Evolutionary conservation across 495 filamentous ascomycete genomes (phyloP), one percentile per base, ranked within the genome.

Genomic region (Penicillium taxi): DNA sequence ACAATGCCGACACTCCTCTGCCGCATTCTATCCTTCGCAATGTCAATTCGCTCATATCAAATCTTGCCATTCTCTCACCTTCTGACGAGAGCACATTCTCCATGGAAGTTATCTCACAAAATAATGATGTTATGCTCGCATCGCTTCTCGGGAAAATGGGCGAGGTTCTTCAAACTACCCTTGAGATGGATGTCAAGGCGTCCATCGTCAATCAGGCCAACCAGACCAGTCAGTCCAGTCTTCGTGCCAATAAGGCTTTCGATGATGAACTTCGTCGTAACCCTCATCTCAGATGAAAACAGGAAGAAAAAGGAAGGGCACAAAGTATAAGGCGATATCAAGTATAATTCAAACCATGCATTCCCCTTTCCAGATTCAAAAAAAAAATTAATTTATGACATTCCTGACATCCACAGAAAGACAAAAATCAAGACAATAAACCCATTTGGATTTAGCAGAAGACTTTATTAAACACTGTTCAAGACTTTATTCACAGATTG

Each of bases 101-200:
- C 61, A 79, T 36, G 54, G 86, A 50, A 63, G 72, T 42, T 67
- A 78, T 81, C 36, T 71, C 78, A 3, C 82, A 91, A 59, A 69
- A 74, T 37, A 85, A 84, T 43, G 86, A 94, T 44, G 86, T 94
- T 24, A 66, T 77, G 26, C 67, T 94, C 0, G 71, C 89, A 32
- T 69, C 74, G 6, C 56, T 96, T 3, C 69, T 94, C 2, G 75
- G 83, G 23, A 66, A 71, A 29, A 62, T 94, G 19, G 74, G 83
- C 17, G 63, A 77, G 35, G 82, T 75, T 39, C 63, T 85, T 15
- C 75, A 73, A 47, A 73, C 79, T 27, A 73, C 81, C 15, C 67
- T 78, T 23, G 78, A 82, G 26, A 58, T 84, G 9, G 82, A 84
- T n/a, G 76, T 73, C 50, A 90, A 86, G 54, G 81, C 80, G 39